phyloP scores from a whole-genome alignment of 176 grass and related monocot species.

The Ensete glaucum region DNA sequence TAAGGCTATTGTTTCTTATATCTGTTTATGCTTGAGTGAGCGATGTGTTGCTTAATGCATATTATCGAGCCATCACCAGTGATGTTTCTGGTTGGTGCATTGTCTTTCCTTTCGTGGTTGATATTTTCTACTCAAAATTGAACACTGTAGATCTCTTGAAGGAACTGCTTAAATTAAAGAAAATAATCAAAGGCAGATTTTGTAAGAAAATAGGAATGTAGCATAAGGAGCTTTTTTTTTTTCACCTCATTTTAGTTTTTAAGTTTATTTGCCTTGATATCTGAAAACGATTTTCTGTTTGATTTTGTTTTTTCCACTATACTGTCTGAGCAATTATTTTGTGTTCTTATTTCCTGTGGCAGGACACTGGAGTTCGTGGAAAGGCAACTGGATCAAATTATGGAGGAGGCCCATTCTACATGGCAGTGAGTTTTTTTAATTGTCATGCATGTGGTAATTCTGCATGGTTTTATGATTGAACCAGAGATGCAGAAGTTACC shows the following conservation, averaged over 20 bases:
- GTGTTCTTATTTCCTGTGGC: neutral
- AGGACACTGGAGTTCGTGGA: slow-evolving; percentile 39
- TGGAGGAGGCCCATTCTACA: slow-evolving; percentile 52
- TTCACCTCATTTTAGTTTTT: neutral
- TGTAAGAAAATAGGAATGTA: neutral
- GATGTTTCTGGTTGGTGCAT: too few relatives aligned
- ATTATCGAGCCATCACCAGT: too few relatives aligned
- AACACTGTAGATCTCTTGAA: too few relatives aligned
- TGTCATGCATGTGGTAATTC: neutral
- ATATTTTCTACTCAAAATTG: too few relatives aligned
- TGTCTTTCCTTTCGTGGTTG: too few relatives aligned
- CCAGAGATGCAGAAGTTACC: neutral
- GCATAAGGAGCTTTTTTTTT: neutral
- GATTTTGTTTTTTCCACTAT: too few relatives aligned
- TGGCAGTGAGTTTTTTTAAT: slow-evolving; percentile 27
- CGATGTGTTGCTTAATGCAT: too few relatives aligned
- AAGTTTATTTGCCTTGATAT: neutral
- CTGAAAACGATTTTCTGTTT: neutral
- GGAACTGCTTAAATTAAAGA: neutral
- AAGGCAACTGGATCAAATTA: slow-evolving; percentile 43
- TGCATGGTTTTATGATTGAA: neutral
- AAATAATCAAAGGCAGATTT: neutral
- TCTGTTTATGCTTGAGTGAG: too few relatives aligned
- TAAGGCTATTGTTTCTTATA: too few relatives aligned
- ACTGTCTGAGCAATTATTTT: neutral